Evolutionary conservation across 2,329 filamentous ascomycete species (phyloP).

Genomic region (Didymella pomorum): DNA sequence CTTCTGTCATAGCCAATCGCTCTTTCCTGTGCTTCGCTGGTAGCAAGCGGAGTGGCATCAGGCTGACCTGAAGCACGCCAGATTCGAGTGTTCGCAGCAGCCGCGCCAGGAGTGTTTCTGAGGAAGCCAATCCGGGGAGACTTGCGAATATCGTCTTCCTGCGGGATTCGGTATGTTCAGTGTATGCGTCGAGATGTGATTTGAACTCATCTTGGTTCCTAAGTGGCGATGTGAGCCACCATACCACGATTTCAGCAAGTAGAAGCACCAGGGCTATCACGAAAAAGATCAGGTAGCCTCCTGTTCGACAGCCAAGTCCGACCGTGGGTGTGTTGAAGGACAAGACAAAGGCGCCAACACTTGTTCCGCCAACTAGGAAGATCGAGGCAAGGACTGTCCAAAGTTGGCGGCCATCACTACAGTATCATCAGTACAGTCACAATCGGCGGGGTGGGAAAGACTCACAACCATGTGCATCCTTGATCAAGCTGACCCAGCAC

Average conservation of each 20-base stretch:
- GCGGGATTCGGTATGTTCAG: neutral
- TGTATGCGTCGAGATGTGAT: conserved; percentile 16
- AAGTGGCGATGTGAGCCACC: conserved; percentile 44
- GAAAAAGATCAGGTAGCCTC: conserved; percentile 53
- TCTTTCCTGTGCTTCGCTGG: conserved; percentile 11
- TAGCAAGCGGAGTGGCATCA: conserved; percentile 12
- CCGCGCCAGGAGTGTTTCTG: conserved; percentile 2
- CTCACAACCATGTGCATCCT: conserved; percentile 47
- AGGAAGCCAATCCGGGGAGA: conserved; percentile 10
- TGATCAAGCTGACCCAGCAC: conserved; percentile 44
- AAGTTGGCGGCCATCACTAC: conserved; percentile 47
- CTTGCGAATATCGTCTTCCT: conserved; percentile 1
- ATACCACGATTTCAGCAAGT: conserved; percentile 45
- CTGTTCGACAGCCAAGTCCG: conserved; percentile 48
- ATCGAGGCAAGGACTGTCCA: conserved; percentile 51
- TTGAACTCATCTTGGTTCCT: conserved; percentile 12
- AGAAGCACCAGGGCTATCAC: conserved; percentile 41
- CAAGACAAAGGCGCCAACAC: conserved; percentile 49
- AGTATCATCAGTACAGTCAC: neutral
- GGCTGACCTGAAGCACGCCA: neutral
- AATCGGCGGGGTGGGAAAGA: neutral
- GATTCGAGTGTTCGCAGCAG: conserved; percentile 8
- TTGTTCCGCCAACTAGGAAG: conserved; percentile 45
- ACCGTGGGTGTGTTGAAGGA: conserved; percentile 56
- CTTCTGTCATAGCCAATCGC: conserved; percentile 3